Percentiles rank a stretch among this genome's conserved stretches.
These are phyloP conservation scores for Keithomyces neogunnii DNA, from an alignment of 2,329 filamentous ascomycete genomes.

Conservation along the genomic window DNA sequence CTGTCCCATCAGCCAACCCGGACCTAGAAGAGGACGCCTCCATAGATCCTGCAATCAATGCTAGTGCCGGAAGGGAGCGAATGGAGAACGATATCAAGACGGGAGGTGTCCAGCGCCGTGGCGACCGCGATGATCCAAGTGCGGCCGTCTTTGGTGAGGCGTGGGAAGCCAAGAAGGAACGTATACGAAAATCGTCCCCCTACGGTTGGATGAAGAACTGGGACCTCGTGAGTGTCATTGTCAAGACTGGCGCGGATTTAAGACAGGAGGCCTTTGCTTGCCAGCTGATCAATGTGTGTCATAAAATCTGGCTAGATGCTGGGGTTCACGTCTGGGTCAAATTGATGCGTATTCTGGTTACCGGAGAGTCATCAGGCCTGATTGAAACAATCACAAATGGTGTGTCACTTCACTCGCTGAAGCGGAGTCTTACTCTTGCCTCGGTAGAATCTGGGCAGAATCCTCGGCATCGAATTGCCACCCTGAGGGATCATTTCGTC, in stretches of 20 bases:
- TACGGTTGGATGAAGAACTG: slow-evolving; percentile 88
- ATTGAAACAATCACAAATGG: slow-evolving; percentile 86
- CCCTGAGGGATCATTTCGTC: slow-evolving; percentile 71
- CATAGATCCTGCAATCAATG: slow-evolving; percentile 47
- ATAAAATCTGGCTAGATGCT: slow-evolving; percentile 73
- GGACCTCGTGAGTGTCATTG: slow-evolving; percentile 79
- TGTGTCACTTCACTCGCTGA: slow-evolving; percentile 78
- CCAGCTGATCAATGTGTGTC: slow-evolving; percentile 73
- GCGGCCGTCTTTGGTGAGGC: slow-evolving; percentile 82
- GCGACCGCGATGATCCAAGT: slow-evolving; percentile 77
- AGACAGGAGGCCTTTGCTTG: slow-evolving; percentile 82
- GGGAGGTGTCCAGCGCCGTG: slow-evolving; percentile 70
- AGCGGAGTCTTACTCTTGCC: slow-evolving; percentile 70
- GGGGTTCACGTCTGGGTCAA: slow-evolving; percentile 78
- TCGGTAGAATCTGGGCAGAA: slow-evolving; percentile 66
- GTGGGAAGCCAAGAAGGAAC: slow-evolving; percentile 77
- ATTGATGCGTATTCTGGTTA: slow-evolving; percentile 78
- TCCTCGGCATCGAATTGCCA: slow-evolving; percentile 67
- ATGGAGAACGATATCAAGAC: slow-evolving; percentile 91
- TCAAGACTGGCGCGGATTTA: slow-evolving; percentile 77
- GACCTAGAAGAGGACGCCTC: slow-evolving; percentile 49
- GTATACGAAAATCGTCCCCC: slow-evolving; percentile 72
- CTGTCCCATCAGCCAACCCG: slow-evolving; percentile 28
- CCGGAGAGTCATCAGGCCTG: slow-evolving; percentile 73
- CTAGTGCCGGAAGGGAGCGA: slow-evolving; percentile 66